Percentiles rank a stretch among this genome's conserved stretches.
phyloP scores from a whole-genome alignment of 2,329 filamentous ascomycete genomes.

The Colletotrichum higginsianum region DNA sequence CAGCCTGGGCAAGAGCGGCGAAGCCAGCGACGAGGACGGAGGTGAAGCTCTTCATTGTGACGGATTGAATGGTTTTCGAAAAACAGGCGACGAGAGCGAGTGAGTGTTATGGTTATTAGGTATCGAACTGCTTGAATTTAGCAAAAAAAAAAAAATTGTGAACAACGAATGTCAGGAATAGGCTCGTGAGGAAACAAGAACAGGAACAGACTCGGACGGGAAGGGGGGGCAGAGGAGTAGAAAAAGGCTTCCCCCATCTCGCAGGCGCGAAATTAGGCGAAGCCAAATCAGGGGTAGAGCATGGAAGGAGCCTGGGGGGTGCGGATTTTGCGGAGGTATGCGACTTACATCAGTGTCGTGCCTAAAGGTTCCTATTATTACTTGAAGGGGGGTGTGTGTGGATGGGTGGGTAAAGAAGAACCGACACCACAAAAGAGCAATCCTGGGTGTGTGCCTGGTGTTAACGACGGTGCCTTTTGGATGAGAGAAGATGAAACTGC shows the following conservation, averaged over 20 bases:
- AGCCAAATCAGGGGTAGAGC: conserved; percentile 38
- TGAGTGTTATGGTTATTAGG: conserved; percentile 37
- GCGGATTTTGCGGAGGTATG: conserved; percentile 36
- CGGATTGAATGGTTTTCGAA: conserved; percentile 41
- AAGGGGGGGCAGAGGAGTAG: conserved; percentile 32
- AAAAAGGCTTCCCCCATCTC: conserved; percentile 39
- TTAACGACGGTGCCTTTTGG: conserved; percentile 10
- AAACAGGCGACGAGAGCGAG: conserved; percentile 33
- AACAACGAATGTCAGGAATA: conserved; percentile 42
- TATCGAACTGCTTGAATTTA: conserved; percentile 36
- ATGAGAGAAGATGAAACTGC: conserved; percentile 13
- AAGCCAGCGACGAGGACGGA: conserved; percentile 50
- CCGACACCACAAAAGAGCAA: conserved; percentile 9
- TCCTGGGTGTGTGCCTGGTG: conserved; percentile 17
- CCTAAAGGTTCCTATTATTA: conserved; percentile 31
- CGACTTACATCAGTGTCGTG: conserved; percentile 38
- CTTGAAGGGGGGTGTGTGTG: conserved; percentile 9
- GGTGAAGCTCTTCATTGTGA: conserved; percentile 53
- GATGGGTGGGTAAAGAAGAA: neutral
- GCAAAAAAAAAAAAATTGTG: conserved; percentile 29
- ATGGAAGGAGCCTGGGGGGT: conserved; percentile 30
- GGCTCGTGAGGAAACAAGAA: conserved; percentile 36
- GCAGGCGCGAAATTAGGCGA: conserved; percentile 42
- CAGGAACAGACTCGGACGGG: neutral
- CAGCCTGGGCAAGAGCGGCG: conserved; percentile 50